Evolutionary conservation across 345 rosid species (phyloP).

Genomic region (Viola odorata): DNA sequence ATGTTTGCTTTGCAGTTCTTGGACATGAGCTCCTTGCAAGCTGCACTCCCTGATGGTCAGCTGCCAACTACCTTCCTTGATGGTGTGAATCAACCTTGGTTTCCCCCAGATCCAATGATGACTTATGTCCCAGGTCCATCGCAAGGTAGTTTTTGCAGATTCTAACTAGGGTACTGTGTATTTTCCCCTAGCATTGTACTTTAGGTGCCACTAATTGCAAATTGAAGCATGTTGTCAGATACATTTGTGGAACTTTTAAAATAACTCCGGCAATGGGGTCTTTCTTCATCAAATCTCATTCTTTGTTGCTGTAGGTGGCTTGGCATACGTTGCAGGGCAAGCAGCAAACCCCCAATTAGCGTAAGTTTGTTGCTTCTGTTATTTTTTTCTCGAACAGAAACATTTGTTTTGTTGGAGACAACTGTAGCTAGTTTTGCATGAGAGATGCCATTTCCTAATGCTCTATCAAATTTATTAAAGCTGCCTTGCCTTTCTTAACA

Average conservation of each 20-base stretch:
- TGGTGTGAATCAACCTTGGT: conserved; percentile 58
- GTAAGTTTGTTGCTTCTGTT: conserved; percentile 43
- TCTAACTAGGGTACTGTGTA: not conserved
- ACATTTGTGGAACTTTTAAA: not conserved
- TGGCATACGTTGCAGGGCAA: conserved; percentile 59
- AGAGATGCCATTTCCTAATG: not conserved
- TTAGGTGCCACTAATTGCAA: not conserved
- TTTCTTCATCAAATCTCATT: not conserved
- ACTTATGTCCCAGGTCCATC: conserved; percentile 41
- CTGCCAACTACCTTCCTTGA: conserved; percentile 40
- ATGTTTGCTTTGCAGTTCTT: conserved; percentile 51
- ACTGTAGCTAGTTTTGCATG: not conserved
- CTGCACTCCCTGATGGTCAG: conserved; percentile 56
- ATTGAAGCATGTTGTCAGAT: not conserved
- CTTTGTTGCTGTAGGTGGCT: conserved; percentile 55
- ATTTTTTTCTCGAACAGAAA: not conserved
- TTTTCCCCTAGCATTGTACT: not conserved
- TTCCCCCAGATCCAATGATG: conserved; percentile 45
- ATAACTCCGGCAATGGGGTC: not conserved
- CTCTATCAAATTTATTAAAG: not conserved
- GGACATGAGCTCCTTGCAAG: conserved; percentile 73
- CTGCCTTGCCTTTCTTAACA: conserved; percentile 17
- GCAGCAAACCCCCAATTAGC: conserved; percentile 51
- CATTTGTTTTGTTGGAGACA: not conserved
- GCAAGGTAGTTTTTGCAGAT: conserved; percentile 42